A percentile compares a stretch with the other conserved stretches of the same genome.
These are phyloP conservation scores for Alternaria postmessia DNA, from an alignment of 2,329 filamentous ascomycete genomes.

Conservation along the genomic window DNA sequence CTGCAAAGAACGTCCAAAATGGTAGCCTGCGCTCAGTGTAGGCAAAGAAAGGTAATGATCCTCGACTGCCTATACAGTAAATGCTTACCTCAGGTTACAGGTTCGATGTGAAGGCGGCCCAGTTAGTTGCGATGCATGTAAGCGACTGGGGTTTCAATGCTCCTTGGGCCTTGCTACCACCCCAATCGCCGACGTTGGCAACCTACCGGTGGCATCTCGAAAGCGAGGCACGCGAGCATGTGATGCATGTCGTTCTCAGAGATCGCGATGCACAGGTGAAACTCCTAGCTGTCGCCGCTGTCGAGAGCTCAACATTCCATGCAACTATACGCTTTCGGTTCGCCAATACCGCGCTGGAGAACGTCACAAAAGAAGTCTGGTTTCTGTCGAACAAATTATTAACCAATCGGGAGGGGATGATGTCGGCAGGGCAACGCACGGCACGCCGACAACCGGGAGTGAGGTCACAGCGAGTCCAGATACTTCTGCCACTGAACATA, in stretches of 20 bases:
- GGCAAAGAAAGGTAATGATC: neutral
- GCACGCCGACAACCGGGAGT: slow-evolving; percentile 1
- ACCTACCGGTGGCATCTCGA: neutral
- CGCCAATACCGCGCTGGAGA: slow-evolving; percentile 11
- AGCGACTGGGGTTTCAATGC: slow-evolving; percentile 17
- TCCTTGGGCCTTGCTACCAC: neutral
- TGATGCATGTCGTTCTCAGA: slow-evolving; percentile 6
- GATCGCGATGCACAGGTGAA: slow-evolving; percentile 11
- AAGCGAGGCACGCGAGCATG: slow-evolving; percentile 4
- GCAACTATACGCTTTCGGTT: slow-evolving; percentile 14
- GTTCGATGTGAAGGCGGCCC: slow-evolving; percentile 17
- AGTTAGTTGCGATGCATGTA: slow-evolving; percentile 15
- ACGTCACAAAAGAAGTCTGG: neutral
- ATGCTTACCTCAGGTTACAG: slow-evolving; percentile 41
- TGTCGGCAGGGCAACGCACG: neutral
- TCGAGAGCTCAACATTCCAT: slow-evolving; percentile 3
- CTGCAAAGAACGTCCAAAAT: neutral
- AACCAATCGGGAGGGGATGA: neutral
- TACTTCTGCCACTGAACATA: neutral
- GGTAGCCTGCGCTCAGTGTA: neutral
- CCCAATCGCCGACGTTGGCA: neutral
- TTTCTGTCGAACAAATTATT: neutral
- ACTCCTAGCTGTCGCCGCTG: slow-evolving; percentile 10
- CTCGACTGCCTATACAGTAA: too few relatives aligned
- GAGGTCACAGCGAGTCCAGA: neutral